Base-by-base conservation (phyloP, 2,329 filamentous ascomycete species). In the Pseudocercospora fijiensis region DNA sequence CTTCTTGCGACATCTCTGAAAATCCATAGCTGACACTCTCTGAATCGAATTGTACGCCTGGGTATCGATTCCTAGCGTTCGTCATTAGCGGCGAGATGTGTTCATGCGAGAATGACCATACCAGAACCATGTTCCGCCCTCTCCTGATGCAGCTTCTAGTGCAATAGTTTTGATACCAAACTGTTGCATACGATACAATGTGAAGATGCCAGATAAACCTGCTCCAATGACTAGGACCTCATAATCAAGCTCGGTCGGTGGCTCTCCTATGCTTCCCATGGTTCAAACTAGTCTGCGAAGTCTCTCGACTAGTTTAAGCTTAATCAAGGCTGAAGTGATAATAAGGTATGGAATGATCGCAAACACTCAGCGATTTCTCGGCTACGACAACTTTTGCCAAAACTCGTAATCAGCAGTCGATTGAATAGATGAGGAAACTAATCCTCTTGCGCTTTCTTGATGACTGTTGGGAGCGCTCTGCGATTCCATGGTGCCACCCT, bases 91-190 rank as follows among this genome's bases (percentile, higher is more conserved):
- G 2, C 6, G 22, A 1, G 59, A 13, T 37, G 5, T 27, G 22
- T n/a, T 0, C 6, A 43, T 20, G 20, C 18, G 16, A n/a, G 11
- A 18, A 26, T 26, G 11, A 8, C 49, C 51, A 61, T 59, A 65
- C 64, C 67, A 72, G 45, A 58, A 68, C 81, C 82, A 84, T 1
- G 80, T 82, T 1, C 81, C 81, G 3, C 80, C 80, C 33, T 77
- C 76, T 4, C 72, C 75, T 16, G 75, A 73, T 11, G 74, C 78
- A 24, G 76, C 77, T 62, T 82, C 80, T n/a, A 81, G 63, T 4
- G 77, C 75, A 61, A 72, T 76, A 58, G 75, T 73, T 49, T 71
- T 70, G 47, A 76, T 70, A 1, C 77, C 77, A 10, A 79, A 73
- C 41, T 81, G 67, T 4, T 75, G 71, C 72, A 82, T 77, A 2